Conservation (phyloP, 2,329 filamentous ascomycete genomes). For the Penicillium olsonii region DNA sequence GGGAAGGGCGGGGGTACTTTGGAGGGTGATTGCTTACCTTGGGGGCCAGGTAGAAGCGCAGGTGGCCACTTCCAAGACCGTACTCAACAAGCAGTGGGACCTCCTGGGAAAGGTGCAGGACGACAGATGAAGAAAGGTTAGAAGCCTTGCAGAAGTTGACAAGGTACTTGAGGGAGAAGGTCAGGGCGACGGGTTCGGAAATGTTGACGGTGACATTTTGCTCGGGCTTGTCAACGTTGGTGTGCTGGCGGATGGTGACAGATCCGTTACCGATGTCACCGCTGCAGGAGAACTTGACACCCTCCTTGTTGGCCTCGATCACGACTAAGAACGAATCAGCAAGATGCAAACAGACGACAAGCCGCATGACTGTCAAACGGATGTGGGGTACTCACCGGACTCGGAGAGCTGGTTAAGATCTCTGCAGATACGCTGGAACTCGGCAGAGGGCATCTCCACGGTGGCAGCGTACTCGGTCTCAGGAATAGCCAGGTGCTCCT, state of each 20-base stretch:
- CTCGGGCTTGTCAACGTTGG: conserved; percentile 84
- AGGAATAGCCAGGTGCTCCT: conserved; percentile 97
- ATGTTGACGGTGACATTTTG: conserved; percentile 86
- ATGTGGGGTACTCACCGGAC: conserved; percentile 67
- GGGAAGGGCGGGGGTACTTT: not conserved
- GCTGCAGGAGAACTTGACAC: conserved; percentile 88
- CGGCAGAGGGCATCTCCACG: conserved; percentile 80
- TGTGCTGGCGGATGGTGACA: conserved; percentile 86
- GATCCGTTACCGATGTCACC: conserved; percentile 96
- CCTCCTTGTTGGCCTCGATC: conserved; percentile 96
- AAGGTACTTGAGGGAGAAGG: conserved; percentile 98
- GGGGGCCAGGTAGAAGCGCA: conserved; percentile 96
- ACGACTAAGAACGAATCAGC: conserved; percentile 61
- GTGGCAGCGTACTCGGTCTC: conserved; percentile 98
- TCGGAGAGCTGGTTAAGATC: conserved; percentile 92
- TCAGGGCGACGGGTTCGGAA: conserved; percentile 87
- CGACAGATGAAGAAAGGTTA: conserved; percentile 76
- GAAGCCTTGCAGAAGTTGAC: conserved; percentile 99
- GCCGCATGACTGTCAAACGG: not conserved
- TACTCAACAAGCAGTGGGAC: conserved; percentile 97
- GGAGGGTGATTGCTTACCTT: conserved; percentile 66
- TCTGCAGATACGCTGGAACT: conserved; percentile 93
- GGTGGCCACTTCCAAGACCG: conserved; percentile 76
- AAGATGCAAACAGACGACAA: not conserved
- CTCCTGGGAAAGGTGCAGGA: conserved; percentile 92